A percentile compares a stretch with the other conserved stretches of the same genome.
phyloP scores from a whole-genome alignment of 306 rosid genomes.

The Medicago truncatula region DNA sequence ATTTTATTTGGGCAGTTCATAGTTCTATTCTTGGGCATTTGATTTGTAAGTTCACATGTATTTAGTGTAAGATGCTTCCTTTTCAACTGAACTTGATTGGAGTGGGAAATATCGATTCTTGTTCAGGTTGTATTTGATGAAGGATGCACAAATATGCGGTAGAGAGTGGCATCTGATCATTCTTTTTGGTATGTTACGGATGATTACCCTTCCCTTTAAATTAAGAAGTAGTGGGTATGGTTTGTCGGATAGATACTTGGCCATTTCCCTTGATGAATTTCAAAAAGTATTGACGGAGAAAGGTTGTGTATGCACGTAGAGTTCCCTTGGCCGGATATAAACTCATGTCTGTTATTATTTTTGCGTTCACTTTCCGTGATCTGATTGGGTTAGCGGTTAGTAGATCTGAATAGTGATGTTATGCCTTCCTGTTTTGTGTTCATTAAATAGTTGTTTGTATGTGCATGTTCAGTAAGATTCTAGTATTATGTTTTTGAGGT shows the following conservation, averaged over 20 bases:
- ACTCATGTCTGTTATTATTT: background rate
- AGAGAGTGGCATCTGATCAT: background rate
- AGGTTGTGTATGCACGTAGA: slow-evolving; percentile 6
- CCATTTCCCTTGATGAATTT: slow-evolving; percentile 7
- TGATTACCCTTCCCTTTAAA: slow-evolving; percentile 1
- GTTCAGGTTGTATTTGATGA: background rate
- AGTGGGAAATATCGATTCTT: background rate
- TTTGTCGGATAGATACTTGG: slow-evolving; percentile 9
- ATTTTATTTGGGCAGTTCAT: background rate
- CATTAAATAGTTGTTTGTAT: background rate
- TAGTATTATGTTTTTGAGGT: slow-evolving; percentile 13
- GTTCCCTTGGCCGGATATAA: slow-evolving; percentile 10
- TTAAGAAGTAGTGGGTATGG: slow-evolving; percentile 9
- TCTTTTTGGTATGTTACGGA: background rate
- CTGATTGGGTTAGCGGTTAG: background rate
- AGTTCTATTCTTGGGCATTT: background rate
- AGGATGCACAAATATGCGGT: background rate
- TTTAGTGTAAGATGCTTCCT: background rate
- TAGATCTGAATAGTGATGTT: slow-evolving; percentile 12
- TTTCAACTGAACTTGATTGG: slow-evolving; percentile 26
- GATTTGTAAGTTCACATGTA: background rate
- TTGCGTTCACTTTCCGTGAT: background rate
- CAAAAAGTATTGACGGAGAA: slow-evolving; percentile 9
- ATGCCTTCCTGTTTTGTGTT: slow-evolving; percentile 16
- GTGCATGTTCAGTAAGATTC: slow-evolving; percentile 25